Percentiles rank a stretch among this genome's conserved stretches.
phyloP scores from a whole-genome alignment of 2,329 filamentous ascomycete species.

The Whalleya microplaca region DNA sequence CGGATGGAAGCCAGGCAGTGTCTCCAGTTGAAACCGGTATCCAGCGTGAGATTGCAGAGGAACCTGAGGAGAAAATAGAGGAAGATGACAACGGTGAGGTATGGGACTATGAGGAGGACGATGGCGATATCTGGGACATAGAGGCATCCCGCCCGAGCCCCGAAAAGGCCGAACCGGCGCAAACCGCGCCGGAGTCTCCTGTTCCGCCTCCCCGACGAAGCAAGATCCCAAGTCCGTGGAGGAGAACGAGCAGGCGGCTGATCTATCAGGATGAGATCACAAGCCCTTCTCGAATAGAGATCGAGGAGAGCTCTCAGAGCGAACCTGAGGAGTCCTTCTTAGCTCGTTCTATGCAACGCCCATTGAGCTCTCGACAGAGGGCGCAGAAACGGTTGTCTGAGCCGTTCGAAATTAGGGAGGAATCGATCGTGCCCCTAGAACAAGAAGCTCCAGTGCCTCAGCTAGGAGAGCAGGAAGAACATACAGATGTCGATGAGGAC shows the following conservation, averaged over 20 bases:
- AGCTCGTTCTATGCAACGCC: constrained; percentile 11
- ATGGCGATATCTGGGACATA: constrained; percentile 59
- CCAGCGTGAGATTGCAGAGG: constrained; percentile 17
- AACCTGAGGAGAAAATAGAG: constrained; percentile 15
- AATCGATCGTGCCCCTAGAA: constrained; percentile 3
- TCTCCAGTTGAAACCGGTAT: constrained; percentile 28
- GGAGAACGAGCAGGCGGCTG: constrained; percentile 35
- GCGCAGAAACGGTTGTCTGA: constrained; percentile 10
- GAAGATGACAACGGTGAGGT: constrained; percentile 15
- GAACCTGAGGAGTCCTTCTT: constrained; percentile 26
- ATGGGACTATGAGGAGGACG: constrained; percentile 36
- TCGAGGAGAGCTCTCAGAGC: constrained; percentile 34
- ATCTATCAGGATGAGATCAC: constrained; percentile 39
- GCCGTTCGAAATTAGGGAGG: constrained; percentile 3
- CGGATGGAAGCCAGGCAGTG: constrained; percentile 9
- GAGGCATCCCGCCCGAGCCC: constrained; percentile 56
- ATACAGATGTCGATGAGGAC: constrained; percentile 4
- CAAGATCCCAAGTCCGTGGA: constrained; percentile 48
- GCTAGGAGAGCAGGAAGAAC: constrained; percentile 6
- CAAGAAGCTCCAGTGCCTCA: not conserved
- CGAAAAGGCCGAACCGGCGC: constrained; percentile 25
- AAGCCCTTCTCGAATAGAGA: constrained; percentile 38
- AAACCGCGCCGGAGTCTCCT: constrained; percentile 23
- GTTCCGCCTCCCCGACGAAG: constrained; percentile 31
- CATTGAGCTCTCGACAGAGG: constrained; percentile 23